phyloP scores from a whole-genome alignment of 306 rosid species.

The Prinsepia uniflora region DNA sequence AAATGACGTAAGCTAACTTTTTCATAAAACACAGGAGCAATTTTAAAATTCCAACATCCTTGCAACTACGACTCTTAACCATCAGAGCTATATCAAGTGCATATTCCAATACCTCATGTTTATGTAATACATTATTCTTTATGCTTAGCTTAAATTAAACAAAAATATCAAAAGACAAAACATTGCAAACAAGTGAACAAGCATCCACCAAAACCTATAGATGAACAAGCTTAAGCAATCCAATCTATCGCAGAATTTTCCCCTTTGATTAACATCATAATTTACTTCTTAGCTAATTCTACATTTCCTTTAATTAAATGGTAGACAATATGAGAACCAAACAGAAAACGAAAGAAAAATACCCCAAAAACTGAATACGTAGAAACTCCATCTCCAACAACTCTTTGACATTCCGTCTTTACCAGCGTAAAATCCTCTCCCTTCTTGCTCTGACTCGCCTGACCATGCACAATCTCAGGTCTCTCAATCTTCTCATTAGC shows the following conservation, averaged over 20 bases:
- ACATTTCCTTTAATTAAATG: background rate
- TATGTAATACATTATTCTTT: background rate
- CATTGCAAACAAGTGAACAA: background rate
- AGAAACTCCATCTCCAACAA: constrained; percentile 88
- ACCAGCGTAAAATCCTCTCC: constrained; percentile 86
- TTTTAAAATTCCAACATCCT: background rate
- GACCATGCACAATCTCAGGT: constrained; percentile 80
- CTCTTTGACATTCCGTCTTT: constrained; percentile 83
- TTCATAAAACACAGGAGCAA: background rate
- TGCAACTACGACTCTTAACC: background rate
- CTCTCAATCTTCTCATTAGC: constrained; percentile 82
- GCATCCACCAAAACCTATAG: background rate
- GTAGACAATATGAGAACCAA: background rate
- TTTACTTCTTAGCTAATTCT: background rate
- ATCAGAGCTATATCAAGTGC: constrained; percentile 2
- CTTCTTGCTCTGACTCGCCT: constrained; percentile 88
- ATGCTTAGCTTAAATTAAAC: background rate
- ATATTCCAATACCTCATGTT: background rate
- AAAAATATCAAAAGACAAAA: background rate
- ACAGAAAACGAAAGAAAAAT: constrained; percentile 17
- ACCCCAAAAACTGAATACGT: constrained; percentile 93
- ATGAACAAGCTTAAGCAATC: background rate
- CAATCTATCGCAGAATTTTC: background rate
- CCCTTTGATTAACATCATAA: background rate
- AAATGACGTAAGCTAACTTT: background rate